Percentiles rank a stretch among this genome's conserved stretches.
Conservation (phyloP, 768 basidiomycete species). For the Rhodosporidiobolus sp. region DNA sequence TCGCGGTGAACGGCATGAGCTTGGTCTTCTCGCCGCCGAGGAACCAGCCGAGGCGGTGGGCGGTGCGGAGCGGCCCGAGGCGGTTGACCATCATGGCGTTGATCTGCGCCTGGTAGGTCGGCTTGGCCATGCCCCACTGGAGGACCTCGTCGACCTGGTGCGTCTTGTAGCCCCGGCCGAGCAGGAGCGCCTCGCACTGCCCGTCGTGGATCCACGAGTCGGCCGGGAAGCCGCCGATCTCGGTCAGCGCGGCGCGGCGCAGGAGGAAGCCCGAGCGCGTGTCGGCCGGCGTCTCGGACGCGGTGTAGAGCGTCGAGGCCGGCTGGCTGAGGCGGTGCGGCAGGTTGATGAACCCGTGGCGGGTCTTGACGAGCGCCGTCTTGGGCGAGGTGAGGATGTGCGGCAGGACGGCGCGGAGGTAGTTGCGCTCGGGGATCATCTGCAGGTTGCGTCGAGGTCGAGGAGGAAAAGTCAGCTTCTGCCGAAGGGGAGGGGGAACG, state of each 20-base stretch:
- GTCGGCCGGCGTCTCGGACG: constrained; percentile 37
- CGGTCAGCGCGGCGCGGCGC: constrained; percentile 39
- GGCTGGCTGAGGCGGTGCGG: constrained; percentile 36
- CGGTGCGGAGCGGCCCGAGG: constrained; percentile 36
- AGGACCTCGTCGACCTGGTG: constrained; percentile 40
- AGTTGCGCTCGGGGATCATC: constrained; percentile 42
- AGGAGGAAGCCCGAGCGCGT: constrained; percentile 43
- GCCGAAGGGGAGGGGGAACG: too few species aligned
- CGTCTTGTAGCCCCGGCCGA: constrained; percentile 40
- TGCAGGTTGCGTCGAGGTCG: too few species aligned
- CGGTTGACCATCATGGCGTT: constrained; percentile 39
- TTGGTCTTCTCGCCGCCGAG: constrained; percentile 26
- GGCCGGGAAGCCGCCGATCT: constrained; percentile 44
- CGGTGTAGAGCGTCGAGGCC: constrained; percentile 38
- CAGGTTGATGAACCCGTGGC: constrained; percentile 43
- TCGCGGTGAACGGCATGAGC: constrained; percentile 35
- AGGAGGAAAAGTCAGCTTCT: neutral
- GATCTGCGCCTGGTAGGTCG: constrained; percentile 30
- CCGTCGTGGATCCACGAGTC: constrained; percentile 43
- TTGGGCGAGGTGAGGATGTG: constrained; percentile 37
- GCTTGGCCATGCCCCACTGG: constrained; percentile 40
- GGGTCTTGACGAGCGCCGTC: constrained; percentile 42
- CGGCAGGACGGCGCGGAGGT: constrained; percentile 40
- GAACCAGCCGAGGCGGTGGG: constrained; percentile 33
- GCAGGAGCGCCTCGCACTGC: constrained; percentile 37